Evolutionary conservation across 495 filamentous ascomycete species (phyloP).

Genomic region (Penicillium cosmopolitanum): DNA sequence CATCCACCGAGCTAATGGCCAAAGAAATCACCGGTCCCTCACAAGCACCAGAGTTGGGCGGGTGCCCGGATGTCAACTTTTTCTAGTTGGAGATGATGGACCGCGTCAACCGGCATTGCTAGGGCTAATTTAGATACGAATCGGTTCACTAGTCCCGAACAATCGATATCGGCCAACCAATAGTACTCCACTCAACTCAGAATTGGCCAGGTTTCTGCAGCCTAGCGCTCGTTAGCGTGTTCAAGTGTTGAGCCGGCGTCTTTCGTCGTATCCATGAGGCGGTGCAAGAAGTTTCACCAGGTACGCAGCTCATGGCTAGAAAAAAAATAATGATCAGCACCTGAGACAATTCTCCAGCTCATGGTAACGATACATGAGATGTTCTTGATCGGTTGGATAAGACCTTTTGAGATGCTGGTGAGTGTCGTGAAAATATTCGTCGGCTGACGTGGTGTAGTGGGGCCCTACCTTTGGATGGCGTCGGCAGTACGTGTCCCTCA

Average conservation of each 20-base stretch:
- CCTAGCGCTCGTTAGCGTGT: slow-evolving; percentile 21
- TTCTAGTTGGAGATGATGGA: slow-evolving; percentile 19
- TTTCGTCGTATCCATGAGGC: slow-evolving; percentile 4
- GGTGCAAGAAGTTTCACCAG: slow-evolving; percentile 2
- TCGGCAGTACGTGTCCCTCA: slow-evolving; percentile 23
- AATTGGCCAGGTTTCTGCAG: slow-evolving; percentile 19
- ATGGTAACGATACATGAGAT: neutral
- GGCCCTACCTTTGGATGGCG: slow-evolving; percentile 24
- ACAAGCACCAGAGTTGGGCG: neutral
- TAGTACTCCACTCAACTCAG: slow-evolving; percentile 17
- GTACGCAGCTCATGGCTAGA: neutral
- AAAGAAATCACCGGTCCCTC: neutral
- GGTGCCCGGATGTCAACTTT: slow-evolving; percentile 23
- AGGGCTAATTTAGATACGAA: slow-evolving; percentile 20
- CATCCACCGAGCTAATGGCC: slow-evolving; percentile 21
- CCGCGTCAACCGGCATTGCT: slow-evolving; percentile 22
- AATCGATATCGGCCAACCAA: slow-evolving; percentile 1
- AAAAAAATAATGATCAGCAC: neutral
- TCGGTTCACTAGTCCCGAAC: slow-evolving; percentile 20
- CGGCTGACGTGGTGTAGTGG: slow-evolving; percentile 32
- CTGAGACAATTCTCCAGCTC: slow-evolving; percentile 4
- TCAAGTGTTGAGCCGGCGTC: neutral
- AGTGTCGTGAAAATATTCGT: slow-evolving; percentile 2
- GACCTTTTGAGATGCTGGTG: slow-evolving; percentile 6
- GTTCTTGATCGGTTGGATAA: slow-evolving; percentile 7